phyloP scores from a whole-genome alignment of 306 rosid genomes.

The Elaeagnus macrophylla region DNA sequence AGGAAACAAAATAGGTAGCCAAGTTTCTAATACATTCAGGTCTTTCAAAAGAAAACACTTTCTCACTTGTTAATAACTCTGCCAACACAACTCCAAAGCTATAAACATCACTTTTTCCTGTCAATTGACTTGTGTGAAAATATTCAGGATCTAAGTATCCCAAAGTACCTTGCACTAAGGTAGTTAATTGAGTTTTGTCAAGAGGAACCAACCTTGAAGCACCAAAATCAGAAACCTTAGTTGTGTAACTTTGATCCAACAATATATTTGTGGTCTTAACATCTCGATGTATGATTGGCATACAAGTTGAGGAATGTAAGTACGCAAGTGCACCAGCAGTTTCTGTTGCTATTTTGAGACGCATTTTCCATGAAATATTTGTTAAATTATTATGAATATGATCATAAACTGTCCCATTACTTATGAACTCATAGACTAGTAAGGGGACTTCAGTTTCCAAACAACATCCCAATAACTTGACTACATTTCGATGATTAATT shows the following conservation, averaged over 20 bases:
- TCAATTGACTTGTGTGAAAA: conserved; percentile 8
- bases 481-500: conserved; percentile 22
- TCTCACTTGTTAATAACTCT: conserved; percentile 12
- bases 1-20: conserved; percentile 7
- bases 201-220: conserved; percentile 23
- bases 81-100: conserved; percentile 15
- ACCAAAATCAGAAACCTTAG: conserved; percentile 20
- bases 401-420: conserved; percentile 11
- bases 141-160: conserved; percentile 20
- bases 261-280: conserved; percentile 15
- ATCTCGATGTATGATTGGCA: conserved; percentile 19
- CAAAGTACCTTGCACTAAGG: conserved; percentile 18
- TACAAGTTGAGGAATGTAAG: conserved; percentile 12
- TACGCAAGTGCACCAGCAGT: conserved; percentile 14
- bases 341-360: conserved; percentile 15
- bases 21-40: background rate
- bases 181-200: conserved; percentile 15
- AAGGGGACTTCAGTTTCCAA: conserved; percentile 15
- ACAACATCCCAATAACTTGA: conserved; percentile 13
- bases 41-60: background rate
- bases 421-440: conserved; percentile 13
- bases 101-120: conserved; percentile 12
- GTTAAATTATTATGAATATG: conserved; percentile 2
- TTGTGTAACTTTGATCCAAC: conserved; percentile 10
- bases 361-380: conserved; percentile 4